These are phyloP conservation scores for Wickerhamomyces tratensis DNA, from an alignment of 805 yeast species.

Conservation along the genomic window DNA sequence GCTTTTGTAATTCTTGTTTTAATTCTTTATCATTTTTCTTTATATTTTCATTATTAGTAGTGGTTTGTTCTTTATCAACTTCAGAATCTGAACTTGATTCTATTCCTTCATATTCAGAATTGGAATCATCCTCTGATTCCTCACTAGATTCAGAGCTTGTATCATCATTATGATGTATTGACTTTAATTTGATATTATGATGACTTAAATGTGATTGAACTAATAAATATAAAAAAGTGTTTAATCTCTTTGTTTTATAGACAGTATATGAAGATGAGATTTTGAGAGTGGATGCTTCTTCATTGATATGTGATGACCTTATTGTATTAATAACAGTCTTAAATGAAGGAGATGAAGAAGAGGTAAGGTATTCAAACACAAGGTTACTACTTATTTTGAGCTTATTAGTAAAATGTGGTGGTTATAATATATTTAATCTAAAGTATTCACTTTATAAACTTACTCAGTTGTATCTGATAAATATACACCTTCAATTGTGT, in stretches of 20 bases:
- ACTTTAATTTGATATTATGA: conserved; percentile 8
- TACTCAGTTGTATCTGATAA: conserved; percentile 31
- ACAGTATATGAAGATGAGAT: conserved; percentile 11
- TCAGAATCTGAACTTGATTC: background rate
- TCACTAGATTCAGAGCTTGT: background rate
- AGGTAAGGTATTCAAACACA: conserved; percentile 27
- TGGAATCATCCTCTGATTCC: conserved; percentile 2
- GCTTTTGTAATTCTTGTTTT: background rate
- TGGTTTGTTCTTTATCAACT: no score
- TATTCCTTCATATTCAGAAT: background rate
- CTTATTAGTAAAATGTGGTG: no score
- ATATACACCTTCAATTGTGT: conserved; percentile 28
- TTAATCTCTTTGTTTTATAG: conserved; percentile 7
- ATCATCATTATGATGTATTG: conserved; percentile 4
- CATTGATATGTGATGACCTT: conserved; percentile 5
- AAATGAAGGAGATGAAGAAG: conserved; percentile 22
- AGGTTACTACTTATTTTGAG: conserved; percentile 17
- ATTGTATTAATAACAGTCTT: conserved; percentile 18
- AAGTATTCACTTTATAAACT: conserved; percentile 3
- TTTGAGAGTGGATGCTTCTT: conserved; percentile 9
- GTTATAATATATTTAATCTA: no score
- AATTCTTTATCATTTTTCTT: conserved; percentile 9
- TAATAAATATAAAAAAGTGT: conserved; percentile 9
- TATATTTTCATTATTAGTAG: no score
- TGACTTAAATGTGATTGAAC: conserved; percentile 6